Conservation (phyloP, 768 basidiomycete genomes). For the Cystofilobasidium ferigula region DNA sequence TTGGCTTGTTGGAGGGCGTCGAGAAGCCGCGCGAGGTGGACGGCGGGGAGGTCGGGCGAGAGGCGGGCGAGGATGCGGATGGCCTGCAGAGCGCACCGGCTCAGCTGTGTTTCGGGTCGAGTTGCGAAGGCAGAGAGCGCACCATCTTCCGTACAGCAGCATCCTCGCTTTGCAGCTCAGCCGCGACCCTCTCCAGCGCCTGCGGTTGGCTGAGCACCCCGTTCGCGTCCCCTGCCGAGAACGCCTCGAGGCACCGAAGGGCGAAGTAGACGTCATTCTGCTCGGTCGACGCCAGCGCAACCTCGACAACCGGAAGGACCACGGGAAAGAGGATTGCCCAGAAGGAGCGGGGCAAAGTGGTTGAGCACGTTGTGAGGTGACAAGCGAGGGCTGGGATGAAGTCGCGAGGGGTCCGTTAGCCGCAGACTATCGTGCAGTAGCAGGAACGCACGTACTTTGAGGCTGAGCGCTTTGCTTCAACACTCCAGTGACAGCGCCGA, state of each 20-base stretch:
- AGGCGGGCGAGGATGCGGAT: background rate
- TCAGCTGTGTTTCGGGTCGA: background rate
- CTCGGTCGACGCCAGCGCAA: background rate
- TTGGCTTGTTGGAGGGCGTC: background rate
- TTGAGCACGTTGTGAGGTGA: background rate
- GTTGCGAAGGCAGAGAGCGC: background rate
- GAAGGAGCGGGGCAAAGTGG: background rate
- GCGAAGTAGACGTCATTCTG: slow-evolving; percentile 19
- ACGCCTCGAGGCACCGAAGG: slow-evolving; percentile 1
- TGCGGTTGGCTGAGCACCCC: background rate
- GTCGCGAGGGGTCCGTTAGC: too few relatives aligned
- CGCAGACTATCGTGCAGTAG: too few relatives aligned
- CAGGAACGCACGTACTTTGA: too few relatives aligned
- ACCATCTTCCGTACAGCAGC: slow-evolving; percentile 7
- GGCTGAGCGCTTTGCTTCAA: too few relatives aligned
- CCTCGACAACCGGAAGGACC: background rate
- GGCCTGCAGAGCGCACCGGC: background rate
- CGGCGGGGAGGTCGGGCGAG: slow-evolving; percentile 3
- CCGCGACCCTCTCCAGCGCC: slow-evolving; percentile 3
- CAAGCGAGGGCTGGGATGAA: background rate
- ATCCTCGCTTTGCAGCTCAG: slow-evolving; percentile 17
- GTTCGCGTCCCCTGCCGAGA: background rate
- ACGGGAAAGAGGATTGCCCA: background rate
- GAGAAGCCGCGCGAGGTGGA: slow-evolving; percentile 8
- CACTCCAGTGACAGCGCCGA: too few relatives aligned